These are phyloP conservation scores for Penicillium frequentans DNA, from an alignment of 2,329 filamentous ascomycete genomes.

Conservation along the genomic window DNA sequence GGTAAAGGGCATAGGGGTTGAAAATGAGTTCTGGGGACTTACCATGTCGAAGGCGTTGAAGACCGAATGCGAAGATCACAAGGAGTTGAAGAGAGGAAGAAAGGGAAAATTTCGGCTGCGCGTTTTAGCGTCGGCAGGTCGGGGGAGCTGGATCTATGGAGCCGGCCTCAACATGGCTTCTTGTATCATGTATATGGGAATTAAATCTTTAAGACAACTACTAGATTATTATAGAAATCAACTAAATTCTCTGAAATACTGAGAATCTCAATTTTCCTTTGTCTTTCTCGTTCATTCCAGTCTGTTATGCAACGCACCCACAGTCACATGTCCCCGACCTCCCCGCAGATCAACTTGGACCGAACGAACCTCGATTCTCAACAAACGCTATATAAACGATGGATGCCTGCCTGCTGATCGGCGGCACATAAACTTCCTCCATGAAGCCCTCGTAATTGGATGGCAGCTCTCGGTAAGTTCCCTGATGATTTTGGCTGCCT, in stretches of 20 bases:
- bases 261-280: background rate
- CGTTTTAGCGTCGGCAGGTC: slow-evolving; percentile 25
- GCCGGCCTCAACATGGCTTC: background rate
- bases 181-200: background rate
- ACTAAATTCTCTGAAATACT: background rate
- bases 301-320: background rate
- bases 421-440: slow-evolving; percentile 18
- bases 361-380: slow-evolving; percentile 13
- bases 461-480: slow-evolving; percentile 52
- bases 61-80: slow-evolving; percentile 17
- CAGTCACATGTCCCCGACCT: slow-evolving; percentile 26
- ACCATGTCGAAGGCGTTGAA: slow-evolving; percentile 24
- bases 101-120: slow-evolving; percentile 29
- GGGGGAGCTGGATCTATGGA: slow-evolving; percentile 15
- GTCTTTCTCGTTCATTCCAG: background rate
- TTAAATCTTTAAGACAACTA: background rate
- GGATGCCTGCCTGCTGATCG: slow-evolving; percentile 27
- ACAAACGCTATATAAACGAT: slow-evolving; percentile 11
- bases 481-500: slow-evolving; percentile 2
- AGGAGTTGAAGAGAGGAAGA: slow-evolving; percentile 21
- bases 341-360: slow-evolving; percentile 26
- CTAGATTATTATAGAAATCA: background rate
- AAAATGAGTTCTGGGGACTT: slow-evolving; percentile 5
- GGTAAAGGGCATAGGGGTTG: background rate
- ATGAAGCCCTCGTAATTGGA: slow-evolving; percentile 44